Evolutionary conservation across 306 rosid species (phyloP).

Genomic region (Rubus parviflorus): DNA sequence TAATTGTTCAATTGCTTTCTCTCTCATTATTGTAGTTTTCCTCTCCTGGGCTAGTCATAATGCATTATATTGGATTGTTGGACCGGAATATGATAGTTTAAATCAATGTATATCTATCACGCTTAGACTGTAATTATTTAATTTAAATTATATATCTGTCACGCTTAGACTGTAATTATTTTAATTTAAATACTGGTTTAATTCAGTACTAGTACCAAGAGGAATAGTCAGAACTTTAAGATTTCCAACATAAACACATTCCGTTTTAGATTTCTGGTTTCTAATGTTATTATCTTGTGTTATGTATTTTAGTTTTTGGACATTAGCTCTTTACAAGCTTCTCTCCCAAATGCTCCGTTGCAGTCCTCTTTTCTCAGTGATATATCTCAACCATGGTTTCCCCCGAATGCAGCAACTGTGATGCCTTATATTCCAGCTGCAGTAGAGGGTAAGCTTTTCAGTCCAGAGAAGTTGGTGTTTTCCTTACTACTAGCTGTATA

Average conservation of each 20-base stretch:
- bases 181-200: too few species aligned
- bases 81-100: neutral
- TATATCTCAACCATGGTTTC: constrained; percentile 72
- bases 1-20: neutral
- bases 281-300: constrained; percentile 9
- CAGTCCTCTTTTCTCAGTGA: constrained; percentile 53
- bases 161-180: too few species aligned
- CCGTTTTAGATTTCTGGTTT: constrained; percentile 3
- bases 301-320: constrained; percentile 62
- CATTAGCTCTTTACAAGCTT: constrained; percentile 68
- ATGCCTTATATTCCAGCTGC: constrained; percentile 54
- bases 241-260: neutral
- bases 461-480: neutral
- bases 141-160: too few species aligned
- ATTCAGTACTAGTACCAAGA: neutral
- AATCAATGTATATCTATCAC: neutral
- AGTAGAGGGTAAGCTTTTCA: constrained; percentile 59
- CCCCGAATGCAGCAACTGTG: constrained; percentile 46
- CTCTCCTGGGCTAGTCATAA: neutral
- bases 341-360: constrained; percentile 64
- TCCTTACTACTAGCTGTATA: neutral
- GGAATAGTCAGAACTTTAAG: neutral
- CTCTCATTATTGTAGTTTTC: neutral
- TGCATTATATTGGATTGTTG: neutral
- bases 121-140: neutral